A percentile compares a stretch with the other conserved stretches of the same genome.
phyloP scores from a whole-genome alignment of 2,329 filamentous ascomycete species.

The Ceratocystis papillata region DNA sequence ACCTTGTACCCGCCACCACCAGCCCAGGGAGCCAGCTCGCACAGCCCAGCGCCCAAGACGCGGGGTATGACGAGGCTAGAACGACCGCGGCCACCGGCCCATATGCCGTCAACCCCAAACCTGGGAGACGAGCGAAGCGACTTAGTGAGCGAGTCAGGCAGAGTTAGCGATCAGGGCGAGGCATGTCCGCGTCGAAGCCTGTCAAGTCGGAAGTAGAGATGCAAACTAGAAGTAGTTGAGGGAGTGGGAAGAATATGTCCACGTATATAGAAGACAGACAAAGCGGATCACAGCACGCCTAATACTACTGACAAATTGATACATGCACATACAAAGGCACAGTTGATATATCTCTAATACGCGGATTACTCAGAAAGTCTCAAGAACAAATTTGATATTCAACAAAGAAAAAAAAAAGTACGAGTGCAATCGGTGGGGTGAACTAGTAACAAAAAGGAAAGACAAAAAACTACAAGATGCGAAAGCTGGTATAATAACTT shows the following conservation, averaged over 20 bases:
- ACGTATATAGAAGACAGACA: background rate
- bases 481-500: slow-evolving; percentile 24
- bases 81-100: background rate
- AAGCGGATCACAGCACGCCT: background rate
- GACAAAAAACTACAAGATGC: slow-evolving; percentile 25
- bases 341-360: no score
- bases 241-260: background rate
- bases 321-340: background rate
- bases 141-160: background rate
- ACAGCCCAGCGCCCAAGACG: background rate
- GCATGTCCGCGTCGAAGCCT: background rate
- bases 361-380: background rate
- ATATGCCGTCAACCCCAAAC: slow-evolving; percentile 16
- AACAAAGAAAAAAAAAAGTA: slow-evolving; percentile 28
- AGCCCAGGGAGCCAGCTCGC: background rate
- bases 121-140: background rate
- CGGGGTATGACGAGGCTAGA: no score
- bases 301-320: background rate
- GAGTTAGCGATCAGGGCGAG: background rate
- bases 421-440: slow-evolving; percentile 17
- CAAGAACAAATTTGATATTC: background rate
- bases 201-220: background rate
- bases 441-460: slow-evolving; percentile 27
- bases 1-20: background rate
- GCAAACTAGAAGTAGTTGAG: background rate